A percentile compares a stretch with the other conserved stretches of the same genome.
These are phyloP conservation scores for Phytophthora pseudosyringae DNA, from an alignment of 352 stramenopile species.

Conservation along the genomic window DNA sequence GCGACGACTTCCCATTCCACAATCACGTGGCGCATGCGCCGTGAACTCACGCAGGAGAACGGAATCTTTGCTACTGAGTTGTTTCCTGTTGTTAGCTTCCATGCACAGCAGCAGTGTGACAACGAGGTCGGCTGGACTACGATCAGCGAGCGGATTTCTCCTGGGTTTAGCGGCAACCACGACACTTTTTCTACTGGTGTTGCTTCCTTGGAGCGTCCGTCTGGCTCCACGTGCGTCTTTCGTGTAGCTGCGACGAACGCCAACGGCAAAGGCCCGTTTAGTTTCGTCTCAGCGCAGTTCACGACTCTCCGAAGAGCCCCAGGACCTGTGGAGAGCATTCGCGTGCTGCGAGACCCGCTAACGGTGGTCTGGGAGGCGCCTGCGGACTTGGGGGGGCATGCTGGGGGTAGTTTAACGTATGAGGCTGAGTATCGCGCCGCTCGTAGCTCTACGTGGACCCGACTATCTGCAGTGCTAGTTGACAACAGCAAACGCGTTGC, in stretches of 20 bases:
- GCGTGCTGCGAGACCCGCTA: conserved; percentile 34
- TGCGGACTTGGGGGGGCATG: conserved; percentile 28
- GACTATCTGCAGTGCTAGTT: conserved; percentile 7
- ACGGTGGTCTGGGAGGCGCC: conserved; percentile 49
- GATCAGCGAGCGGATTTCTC: conserved; percentile 32
- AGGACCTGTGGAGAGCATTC: conserved; percentile 23
- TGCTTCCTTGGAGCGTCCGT: conserved; percentile 32
- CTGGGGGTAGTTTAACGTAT: conserved; percentile 29
- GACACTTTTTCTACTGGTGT: conserved; percentile 34
- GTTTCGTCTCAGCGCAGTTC: conserved; percentile 40
- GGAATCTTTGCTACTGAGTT: conserved; percentile 25
- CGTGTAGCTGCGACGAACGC: conserved; percentile 56
- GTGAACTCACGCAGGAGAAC: conserved; percentile 19
- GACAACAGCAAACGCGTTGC: conserved; percentile 17
- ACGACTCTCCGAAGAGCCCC: conserved; percentile 38
- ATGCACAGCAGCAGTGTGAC: conserved; percentile 60
- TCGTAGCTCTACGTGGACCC: conserved; percentile 56
- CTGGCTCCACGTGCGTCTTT: conserved; percentile 61
- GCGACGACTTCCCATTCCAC: conserved; percentile 42
- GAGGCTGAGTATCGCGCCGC: conserved; percentile 52
- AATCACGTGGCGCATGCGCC: conserved; percentile 52
- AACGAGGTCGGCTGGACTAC: conserved; percentile 55
- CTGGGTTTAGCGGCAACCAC: conserved; percentile 29
- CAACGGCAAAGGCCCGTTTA: conserved; percentile 67
- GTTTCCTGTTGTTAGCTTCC: conserved; percentile 54